Evolutionary conservation across 768 basidiomycete species (phyloP).

Genomic region (Candolleomyces efflorescens): DNA sequence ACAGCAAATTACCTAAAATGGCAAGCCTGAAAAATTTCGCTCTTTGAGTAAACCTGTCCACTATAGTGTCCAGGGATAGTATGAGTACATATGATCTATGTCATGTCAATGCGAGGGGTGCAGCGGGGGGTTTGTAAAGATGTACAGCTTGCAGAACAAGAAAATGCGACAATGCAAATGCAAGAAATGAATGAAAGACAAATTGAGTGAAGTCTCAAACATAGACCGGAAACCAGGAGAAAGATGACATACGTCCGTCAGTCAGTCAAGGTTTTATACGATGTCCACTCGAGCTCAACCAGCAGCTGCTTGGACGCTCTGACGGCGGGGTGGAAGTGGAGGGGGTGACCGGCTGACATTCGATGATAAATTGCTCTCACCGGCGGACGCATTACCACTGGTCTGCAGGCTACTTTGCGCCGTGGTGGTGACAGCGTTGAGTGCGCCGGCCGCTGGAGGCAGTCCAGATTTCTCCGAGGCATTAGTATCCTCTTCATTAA

Average conservation of each 20-base stretch:
- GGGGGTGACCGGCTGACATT: neutral
- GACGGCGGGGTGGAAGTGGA: neutral
- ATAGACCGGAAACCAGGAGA: too few species aligned
- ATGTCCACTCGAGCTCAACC: neutral
- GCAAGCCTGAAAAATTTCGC: too few species aligned
- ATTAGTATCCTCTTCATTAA: neutral
- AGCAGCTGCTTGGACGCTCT: neutral
- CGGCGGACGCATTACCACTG: neutral
- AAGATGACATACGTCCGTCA: too few species aligned
- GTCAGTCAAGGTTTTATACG: too few species aligned
- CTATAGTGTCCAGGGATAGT: too few species aligned
- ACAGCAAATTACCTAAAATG: too few species aligned
- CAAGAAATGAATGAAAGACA: neutral
- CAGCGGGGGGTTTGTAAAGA: neutral
- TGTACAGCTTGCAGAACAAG: neutral
- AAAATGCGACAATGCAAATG: neutral
- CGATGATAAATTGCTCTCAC: neutral
- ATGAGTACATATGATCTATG: too few species aligned
- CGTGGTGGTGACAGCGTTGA: neutral
- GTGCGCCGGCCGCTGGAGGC: neutral
- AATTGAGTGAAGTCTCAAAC: too few species aligned
- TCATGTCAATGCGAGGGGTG: neutral
- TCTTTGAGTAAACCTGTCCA: too few species aligned
- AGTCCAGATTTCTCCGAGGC: neutral
- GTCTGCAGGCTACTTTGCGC: too few species aligned